Evolutionary conservation across 1,284 basidiomycete genomes (phyloP).

Genomic region (Farysia itapuensis): DNA sequence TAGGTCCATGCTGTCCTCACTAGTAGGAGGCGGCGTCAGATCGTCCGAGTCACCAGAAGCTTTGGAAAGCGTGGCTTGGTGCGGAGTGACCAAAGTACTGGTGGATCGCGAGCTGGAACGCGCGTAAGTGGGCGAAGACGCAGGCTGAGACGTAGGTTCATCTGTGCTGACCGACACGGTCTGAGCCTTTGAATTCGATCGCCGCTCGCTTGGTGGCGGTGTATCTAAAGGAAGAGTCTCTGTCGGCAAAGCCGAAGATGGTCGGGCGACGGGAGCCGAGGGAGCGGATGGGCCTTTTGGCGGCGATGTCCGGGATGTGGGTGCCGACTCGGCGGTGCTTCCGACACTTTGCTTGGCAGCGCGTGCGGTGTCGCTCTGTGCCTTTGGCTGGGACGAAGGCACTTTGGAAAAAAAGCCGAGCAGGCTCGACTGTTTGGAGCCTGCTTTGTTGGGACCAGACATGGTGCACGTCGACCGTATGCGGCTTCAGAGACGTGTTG

Average conservation of each 20-base stretch:
- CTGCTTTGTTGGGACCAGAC: slow-evolving; percentile 8
- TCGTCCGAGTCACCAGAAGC: slow-evolving; percentile 18
- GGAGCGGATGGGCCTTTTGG: not conserved
- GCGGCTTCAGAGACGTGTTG: too few relatives aligned
- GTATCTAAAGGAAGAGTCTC: not conserved
- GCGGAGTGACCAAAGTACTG: slow-evolving; percentile 7
- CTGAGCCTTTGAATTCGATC: slow-evolving; percentile 8
- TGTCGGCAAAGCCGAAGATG: not conserved
- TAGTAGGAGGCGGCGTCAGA: slow-evolving; percentile 34
- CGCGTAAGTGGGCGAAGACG: slow-evolving; percentile 21
- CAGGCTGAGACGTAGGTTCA: slow-evolving; percentile 4
- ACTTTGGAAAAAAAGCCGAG: slow-evolving; percentile 46
- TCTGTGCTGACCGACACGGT: not conserved
- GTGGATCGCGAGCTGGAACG: slow-evolving; percentile 28
- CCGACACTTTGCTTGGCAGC: slow-evolving; percentile 1
- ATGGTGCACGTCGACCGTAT: too few relatives aligned
- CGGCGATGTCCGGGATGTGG: not conserved
- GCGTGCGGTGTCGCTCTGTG: slow-evolving; percentile 3
- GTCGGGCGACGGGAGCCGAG: not conserved
- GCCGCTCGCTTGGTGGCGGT: slow-evolving; percentile 25
- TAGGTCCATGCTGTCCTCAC: slow-evolving; percentile 25
- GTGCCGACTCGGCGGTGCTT: not conserved
- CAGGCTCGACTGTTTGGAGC: slow-evolving; percentile 37
- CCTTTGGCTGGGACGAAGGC: slow-evolving; percentile 6
- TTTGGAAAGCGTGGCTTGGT: not conserved